Evolutionary conservation across 2,329 filamentous ascomycete species (phyloP), one percentile per base, ranked within the genome.

Genomic region (Xylaria sp.): DNA sequence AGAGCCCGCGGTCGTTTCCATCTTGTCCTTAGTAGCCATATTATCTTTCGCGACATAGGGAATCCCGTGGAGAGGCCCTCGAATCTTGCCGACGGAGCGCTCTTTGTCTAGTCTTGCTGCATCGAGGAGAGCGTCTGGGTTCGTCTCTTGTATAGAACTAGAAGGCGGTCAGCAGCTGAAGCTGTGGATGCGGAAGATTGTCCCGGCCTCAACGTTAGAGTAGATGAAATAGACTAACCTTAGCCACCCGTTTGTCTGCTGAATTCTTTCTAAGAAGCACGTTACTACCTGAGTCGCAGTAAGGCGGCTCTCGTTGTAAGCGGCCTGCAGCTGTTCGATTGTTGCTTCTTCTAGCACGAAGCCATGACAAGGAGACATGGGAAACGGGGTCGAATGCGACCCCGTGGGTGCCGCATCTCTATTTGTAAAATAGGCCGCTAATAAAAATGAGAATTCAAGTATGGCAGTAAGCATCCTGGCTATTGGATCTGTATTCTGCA

Each of bases 21-120:
- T 87, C 59, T 85, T 85, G 76, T 93, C 91, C 69, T 88, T 88
- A 7, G 86, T 88, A 34, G 84, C 89, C 60, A 92, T 90, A 75
- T 90, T 91, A 76, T 94, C 91, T 79, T 94, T 94, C 70, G 93
- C 86, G 1, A 91, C 82, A 76, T 92, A 92, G 0, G 92, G 92
- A 45, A 94, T 92, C 2, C 92, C 92, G 76, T 94, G 91, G 1
- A 94, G 82, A 0, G 88, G 88, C 1, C 90, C 86, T 17, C 89
- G 85, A 11, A 89, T 77, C 48, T 80, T 82, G 27, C 89, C 89
- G 0, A 79, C 74, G 11, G 77, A 75, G 19, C 91, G 85, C 78
- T 93, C 90, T 0, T 76, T 76, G 72, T 94, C 92, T 27, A 89
- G 81, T 11, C 81, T 75, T 4, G 80, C 79, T 1, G 92, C 92